Base-by-base conservation (phyloP, 345 rosid genomes). In the Iberis pinnata region DNA sequence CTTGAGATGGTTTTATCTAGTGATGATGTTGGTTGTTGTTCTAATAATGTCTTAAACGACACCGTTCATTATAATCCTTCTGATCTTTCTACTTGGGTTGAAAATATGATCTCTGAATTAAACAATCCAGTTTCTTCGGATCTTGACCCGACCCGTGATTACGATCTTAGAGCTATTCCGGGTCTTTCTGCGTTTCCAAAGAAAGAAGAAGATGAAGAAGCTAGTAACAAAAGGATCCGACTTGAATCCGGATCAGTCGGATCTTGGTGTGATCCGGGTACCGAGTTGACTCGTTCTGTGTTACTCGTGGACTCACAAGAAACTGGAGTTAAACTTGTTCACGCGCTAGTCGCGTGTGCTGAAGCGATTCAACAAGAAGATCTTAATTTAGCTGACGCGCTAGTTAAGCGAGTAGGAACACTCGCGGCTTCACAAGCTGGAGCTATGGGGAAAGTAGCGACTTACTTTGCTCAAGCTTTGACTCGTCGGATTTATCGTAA, bases 31-130 rank as follows among this genome's bases (percentile, higher is more conserved):
- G 71, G 82, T 10, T 76, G 83, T n/a, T n/a, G n/a, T n/a, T n/a
- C n/a, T n/a, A n/a, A n/a, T 1, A 70, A 64, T 53, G 74, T 84
- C 20, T 44, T 67, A 8, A 63, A 77, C 9, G 97, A 82, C n/a
- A 70, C 89, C 10, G 77, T 81, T 43, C 94, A 88, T 60, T 84
- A 75, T 29, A 84, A 88, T 50, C 96, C 93, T 5, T 80, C 96
- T 6, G 88, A 87, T 75, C 76, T 84, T 17, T 77, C 77, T 9
- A 56, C 60, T 1, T 88, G 94, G 94, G 75, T 80, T 15, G 73
- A 84, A 52, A 74, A 53, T 57, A 84, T 88, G 94, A 68, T 84
- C 15, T 59, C 72, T 2, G 96, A 76, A 74, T 53, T 82, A 18
- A 78, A 75, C 37, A 78, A 80, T 12, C 64, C 70, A 38, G 25